A percentile compares a stretch with the other conserved stretches of the same genome.
Evolutionary conservation across 2,329 filamentous ascomycete genomes (phyloP).

Genomic region (Microdochium paspali): DNA sequence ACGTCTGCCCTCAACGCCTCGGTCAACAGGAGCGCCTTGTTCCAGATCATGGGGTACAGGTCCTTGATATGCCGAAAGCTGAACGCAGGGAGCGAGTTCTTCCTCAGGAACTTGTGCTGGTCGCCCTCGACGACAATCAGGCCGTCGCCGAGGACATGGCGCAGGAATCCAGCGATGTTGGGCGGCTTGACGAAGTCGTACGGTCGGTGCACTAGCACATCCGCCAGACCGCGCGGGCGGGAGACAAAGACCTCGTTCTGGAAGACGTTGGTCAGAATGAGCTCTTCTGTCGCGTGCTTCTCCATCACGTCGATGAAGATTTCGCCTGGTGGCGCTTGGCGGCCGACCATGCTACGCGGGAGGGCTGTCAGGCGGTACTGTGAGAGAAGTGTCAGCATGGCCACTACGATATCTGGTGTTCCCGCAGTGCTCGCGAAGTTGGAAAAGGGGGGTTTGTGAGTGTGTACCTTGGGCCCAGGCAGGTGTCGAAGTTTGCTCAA

Average conservation of each 20-base stretch:
- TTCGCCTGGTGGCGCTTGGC: slow-evolving; percentile 7
- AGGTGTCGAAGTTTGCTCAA: slow-evolving; percentile 12
- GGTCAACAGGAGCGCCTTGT: slow-evolving; percentile 30
- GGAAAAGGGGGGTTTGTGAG: no score
- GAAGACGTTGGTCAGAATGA: slow-evolving; percentile 9
- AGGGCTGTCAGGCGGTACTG: slow-evolving; percentile 7
- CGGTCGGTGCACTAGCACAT: slow-evolving; percentile 35
- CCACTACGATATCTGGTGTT: not conserved
- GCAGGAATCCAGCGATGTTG: slow-evolving; percentile 36
- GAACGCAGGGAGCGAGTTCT: slow-evolving; percentile 58
- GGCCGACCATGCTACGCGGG: slow-evolving; percentile 3
- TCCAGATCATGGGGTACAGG: slow-evolving; percentile 62
- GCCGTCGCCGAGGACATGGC: slow-evolving; percentile 45
- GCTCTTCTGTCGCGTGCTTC: slow-evolving; percentile 10
- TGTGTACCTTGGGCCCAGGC: slow-evolving; percentile 11
- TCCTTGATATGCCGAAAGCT: slow-evolving; percentile 60
- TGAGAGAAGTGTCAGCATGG: slow-evolving; percentile 1
- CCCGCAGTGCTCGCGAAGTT: no score
- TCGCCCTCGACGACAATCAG: slow-evolving; percentile 59
- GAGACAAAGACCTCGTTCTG: slow-evolving; percentile 11
- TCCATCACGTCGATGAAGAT: slow-evolving; percentile 11
- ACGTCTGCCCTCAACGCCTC: slow-evolving; percentile 33
- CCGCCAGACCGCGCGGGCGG: slow-evolving; percentile 30
- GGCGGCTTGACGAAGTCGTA: slow-evolving; percentile 45
- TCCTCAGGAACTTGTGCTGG: slow-evolving; percentile 61